Conservation (phyloP, 1,139 yeast genomes). For the Yamadazyma friedrichii region DNA sequence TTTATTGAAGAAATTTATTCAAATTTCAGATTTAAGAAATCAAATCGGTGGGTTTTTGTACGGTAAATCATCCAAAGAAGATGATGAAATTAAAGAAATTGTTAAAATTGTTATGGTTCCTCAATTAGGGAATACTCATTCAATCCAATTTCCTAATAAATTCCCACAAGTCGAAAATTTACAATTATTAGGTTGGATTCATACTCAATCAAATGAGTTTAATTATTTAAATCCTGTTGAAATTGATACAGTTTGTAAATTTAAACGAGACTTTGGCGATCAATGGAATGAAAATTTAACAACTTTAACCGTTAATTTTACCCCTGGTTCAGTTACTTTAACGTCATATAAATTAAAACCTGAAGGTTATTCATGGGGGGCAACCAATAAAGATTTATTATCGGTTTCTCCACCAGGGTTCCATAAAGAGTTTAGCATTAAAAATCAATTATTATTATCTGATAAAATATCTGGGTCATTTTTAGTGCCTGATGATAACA, state of each 20-base stretch:
- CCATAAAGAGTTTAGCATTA: slow-evolving; percentile 54
- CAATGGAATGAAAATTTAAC: slow-evolving; percentile 40
- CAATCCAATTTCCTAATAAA: slow-evolving; percentile 59
- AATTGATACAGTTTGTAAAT: slow-evolving; percentile 58
- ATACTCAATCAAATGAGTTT: slow-evolving; percentile 66
- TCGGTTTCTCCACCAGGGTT: slow-evolving; percentile 63
- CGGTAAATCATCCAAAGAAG: slow-evolving; percentile 74
- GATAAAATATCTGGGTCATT: slow-evolving; percentile 80
- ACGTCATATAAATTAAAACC: slow-evolving; percentile 61
- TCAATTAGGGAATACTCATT: slow-evolving; percentile 73
- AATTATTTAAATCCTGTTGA: slow-evolving; percentile 69
- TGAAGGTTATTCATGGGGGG: slow-evolving; percentile 81
- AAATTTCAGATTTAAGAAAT: slow-evolving; percentile 75
- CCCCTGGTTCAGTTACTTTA: slow-evolving; percentile 83
- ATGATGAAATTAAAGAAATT: slow-evolving; percentile 73
- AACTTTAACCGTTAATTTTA: slow-evolving; percentile 66
- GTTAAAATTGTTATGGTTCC: slow-evolving; percentile 78
- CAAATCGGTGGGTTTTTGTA: slow-evolving; percentile 82
- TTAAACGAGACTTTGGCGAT: slow-evolving; percentile 28
- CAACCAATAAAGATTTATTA: slow-evolving; percentile 54
- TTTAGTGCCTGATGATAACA: slow-evolving; percentile 77
- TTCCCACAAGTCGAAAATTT: slow-evolving; percentile 49
- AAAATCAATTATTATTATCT: slow-evolving; percentile 71
- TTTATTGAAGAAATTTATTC: slow-evolving; percentile 71
- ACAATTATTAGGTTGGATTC: slow-evolving; percentile 78